Conservation (phyloP, 2,329 filamentous ascomycete genomes). For the Penicillium olsonii region DNA sequence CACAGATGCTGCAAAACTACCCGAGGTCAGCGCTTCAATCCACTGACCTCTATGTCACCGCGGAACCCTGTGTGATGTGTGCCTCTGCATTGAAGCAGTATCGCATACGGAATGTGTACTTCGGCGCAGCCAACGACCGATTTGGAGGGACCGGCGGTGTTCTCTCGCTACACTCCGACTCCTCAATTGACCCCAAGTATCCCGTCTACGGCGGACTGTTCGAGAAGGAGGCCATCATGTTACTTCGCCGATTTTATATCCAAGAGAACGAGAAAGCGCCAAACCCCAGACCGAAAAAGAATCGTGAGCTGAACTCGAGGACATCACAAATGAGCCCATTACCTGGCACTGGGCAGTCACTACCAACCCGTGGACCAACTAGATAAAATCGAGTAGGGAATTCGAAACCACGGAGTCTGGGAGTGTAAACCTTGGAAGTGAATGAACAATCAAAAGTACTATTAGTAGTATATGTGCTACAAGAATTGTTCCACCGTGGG, state of each 20-base stretch:
- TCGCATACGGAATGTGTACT: slow-evolving; percentile 85
- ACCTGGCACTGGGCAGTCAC: no score
- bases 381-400: no score
- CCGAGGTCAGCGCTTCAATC: slow-evolving; percentile 69
- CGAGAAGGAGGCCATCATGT: slow-evolving; percentile 86
- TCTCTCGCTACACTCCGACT: slow-evolving; percentile 76
- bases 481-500: no score
- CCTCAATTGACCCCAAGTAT: slow-evolving; percentile 75
- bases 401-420: no score
- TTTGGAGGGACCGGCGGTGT: slow-evolving; percentile 97
- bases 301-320: slow-evolving; percentile 63
- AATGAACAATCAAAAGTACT: no score
- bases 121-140: slow-evolving; percentile 92
- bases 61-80: slow-evolving; percentile 99
- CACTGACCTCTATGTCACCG: slow-evolving; percentile 88
- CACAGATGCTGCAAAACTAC: slow-evolving; percentile 64
- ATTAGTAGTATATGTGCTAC: no score
- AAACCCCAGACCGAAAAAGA: slow-evolving; percentile 65
- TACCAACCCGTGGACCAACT: no score
- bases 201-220: slow-evolving; percentile 85
- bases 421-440: no score
- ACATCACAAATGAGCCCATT: no score
- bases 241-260: slow-evolving; percentile 92
- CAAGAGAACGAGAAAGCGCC: slow-evolving; percentile 90
- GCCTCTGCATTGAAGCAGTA: slow-evolving; percentile 89